These are phyloP conservation scores for Pseudozyma sp. DNA, from an alignment of 1,284 basidiomycete species.

Conservation along the genomic window DNA sequence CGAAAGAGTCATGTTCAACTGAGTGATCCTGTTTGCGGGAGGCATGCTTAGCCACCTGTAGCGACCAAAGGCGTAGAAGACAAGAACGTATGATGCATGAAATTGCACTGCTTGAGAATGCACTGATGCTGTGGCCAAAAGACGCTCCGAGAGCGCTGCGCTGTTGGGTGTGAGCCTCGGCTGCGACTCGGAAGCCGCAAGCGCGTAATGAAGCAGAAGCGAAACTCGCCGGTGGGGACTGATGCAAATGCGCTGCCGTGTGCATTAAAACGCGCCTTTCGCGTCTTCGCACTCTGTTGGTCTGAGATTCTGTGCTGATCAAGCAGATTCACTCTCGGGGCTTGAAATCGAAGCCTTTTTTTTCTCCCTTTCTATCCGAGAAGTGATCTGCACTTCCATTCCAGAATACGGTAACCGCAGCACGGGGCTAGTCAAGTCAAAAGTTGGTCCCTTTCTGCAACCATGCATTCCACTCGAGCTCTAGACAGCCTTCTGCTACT, in stretches of 20 bases:
- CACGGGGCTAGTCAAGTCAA: slow-evolving; percentile 5
- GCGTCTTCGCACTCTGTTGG: background rate
- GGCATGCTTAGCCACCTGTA: too few relatives aligned
- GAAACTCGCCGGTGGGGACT: slow-evolving; percentile 6
- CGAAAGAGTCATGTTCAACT: too few relatives aligned
- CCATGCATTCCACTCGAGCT: too few relatives aligned
- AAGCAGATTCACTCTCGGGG: background rate
- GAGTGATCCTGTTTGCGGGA: too few relatives aligned
- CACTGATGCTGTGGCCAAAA: too few relatives aligned
- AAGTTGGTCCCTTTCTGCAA: background rate
- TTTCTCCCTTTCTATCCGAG: slow-evolving; percentile 10
- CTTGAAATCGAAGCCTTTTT: background rate
- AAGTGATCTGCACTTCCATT: slow-evolving; percentile 12
- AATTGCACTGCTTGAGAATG: too few relatives aligned
- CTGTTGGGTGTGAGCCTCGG: too few relatives aligned
- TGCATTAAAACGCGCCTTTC: background rate
- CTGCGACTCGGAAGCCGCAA: too few relatives aligned
- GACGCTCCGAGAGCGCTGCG: too few relatives aligned
- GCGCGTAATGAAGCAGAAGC: background rate
- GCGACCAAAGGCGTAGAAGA: too few relatives aligned
- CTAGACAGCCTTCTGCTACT: too few relatives aligned
- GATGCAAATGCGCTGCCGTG: background rate
- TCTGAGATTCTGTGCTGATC: background rate
- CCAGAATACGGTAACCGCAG: background rate
- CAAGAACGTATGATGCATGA: too few relatives aligned